These are phyloP conservation scores for Penicillium hordei DNA, from an alignment of 2,329 filamentous ascomycete genomes.

Conservation along the genomic window DNA sequence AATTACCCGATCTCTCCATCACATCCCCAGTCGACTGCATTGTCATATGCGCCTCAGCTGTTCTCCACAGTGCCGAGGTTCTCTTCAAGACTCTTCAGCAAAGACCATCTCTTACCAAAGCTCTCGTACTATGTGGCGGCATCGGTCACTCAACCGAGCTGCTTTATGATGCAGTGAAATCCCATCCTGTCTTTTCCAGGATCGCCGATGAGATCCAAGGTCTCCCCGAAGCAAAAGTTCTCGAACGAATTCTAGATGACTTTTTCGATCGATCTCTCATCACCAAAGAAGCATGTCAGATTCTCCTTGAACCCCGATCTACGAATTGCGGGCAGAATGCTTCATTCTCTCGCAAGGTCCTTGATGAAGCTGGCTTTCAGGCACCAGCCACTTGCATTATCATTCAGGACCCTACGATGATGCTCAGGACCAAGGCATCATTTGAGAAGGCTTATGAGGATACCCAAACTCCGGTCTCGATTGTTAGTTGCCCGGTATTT, in stretches of 20 bases:
- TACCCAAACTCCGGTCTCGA: slow-evolving; percentile 14
- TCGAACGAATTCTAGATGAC: slow-evolving; percentile 36
- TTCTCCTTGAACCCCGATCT: slow-evolving; percentile 47
- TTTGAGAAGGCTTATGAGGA: slow-evolving; percentile 43
- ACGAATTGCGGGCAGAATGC: slow-evolving; percentile 52
- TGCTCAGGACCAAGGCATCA: slow-evolving; percentile 42
- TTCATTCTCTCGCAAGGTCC: slow-evolving; percentile 34
- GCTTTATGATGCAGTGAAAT: slow-evolving; percentile 44
- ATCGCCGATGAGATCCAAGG: slow-evolving; percentile 33
- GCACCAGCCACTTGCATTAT: slow-evolving; percentile 34
- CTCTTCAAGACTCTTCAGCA: slow-evolving; percentile 37
- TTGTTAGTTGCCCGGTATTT: slow-evolving; percentile 28
- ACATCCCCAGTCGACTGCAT: slow-evolving; percentile 35
- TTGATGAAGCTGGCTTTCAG: slow-evolving; percentile 32
- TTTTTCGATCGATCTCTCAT: slow-evolving; percentile 27
- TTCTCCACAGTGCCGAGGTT: slow-evolving; percentile 37
- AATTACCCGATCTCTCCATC: slow-evolving; percentile 6
- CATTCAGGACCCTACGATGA: slow-evolving; percentile 51
- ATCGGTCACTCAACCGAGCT: slow-evolving; percentile 48
- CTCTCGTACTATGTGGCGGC: slow-evolving; percentile 47
- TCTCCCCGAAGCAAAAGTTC: slow-evolving; percentile 43
- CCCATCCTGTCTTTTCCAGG: slow-evolving; percentile 31
- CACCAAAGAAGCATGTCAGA: slow-evolving; percentile 24
- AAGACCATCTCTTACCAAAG: slow-evolving; percentile 33
- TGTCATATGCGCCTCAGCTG: slow-evolving; percentile 43